phyloP scores from a whole-genome alignment of 2,329 filamentous ascomycete species.

The Penicillium digitatum region DNA sequence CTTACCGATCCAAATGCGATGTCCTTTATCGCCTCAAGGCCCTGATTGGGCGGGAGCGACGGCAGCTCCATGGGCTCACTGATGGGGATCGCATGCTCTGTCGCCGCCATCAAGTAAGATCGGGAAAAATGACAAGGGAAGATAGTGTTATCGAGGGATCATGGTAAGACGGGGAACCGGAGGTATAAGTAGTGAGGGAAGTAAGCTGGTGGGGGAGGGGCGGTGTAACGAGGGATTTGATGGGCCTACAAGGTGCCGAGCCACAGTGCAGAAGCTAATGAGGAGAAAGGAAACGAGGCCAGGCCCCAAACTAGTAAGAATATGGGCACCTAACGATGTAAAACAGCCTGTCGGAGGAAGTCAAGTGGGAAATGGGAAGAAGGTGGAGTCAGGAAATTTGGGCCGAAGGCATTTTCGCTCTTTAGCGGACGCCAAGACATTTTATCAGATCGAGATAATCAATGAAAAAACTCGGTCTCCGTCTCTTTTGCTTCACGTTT shows the following conservation, averaged over 20 bases:
- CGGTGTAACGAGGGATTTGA: constrained; percentile 22
- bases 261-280: constrained; percentile 7
- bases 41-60: constrained; percentile 45
- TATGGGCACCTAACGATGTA: background rate
- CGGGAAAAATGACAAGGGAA: constrained; percentile 11
- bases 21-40: constrained; percentile 73
- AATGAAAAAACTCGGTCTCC: constrained; percentile 13
- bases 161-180: constrained; percentile 11
- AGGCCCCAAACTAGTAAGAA: background rate
- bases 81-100: constrained; percentile 37
- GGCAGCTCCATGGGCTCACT: constrained; percentile 43
- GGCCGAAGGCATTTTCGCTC: constrained; percentile 9
- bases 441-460: constrained; percentile 44
- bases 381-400: constrained; percentile 11
- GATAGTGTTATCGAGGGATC: constrained; percentile 20
- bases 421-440: constrained; percentile 33
- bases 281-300: background rate
- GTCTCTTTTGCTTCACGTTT: constrained; percentile 3
- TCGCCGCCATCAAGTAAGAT: constrained; percentile 37
- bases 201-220: constrained; percentile 5
- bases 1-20: constrained; percentile 81
- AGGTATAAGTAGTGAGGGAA: background rate
- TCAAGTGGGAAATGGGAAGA: background rate
- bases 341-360: constrained; percentile 2
- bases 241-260: constrained; percentile 13